A percentile compares a stretch with the other conserved stretches of the same genome.
These are phyloP conservation scores for Tinospora cordifolia DNA, from an alignment of 164 flowering plant genomes.

Conservation along the genomic window DNA sequence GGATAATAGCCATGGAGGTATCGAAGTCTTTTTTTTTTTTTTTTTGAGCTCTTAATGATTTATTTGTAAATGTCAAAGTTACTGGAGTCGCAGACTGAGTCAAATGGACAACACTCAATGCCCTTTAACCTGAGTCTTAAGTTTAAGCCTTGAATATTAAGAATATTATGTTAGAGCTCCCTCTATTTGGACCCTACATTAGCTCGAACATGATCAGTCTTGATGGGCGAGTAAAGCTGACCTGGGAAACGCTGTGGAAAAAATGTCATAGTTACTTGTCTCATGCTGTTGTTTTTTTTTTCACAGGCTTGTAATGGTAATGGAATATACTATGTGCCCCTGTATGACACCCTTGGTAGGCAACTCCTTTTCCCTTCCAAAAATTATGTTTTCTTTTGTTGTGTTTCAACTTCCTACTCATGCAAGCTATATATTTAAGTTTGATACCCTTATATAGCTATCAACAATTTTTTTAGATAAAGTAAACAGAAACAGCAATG, in stretches of 20 bases:
- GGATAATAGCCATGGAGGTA: slow-evolving; percentile 95
- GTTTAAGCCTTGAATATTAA: no score
- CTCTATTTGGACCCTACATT: no score
- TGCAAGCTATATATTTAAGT: neutral
- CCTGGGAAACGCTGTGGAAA: no score
- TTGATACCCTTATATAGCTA: neutral
- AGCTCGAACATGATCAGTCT: no score
- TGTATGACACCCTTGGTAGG: slow-evolving; percentile 87
- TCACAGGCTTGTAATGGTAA: slow-evolving; percentile 83
- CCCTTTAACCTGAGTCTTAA: no score
- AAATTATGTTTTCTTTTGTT: neutral
- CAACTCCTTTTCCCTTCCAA: neutral
- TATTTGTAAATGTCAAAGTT: neutral
- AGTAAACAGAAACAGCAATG: neutral
- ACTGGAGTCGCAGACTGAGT: no score
- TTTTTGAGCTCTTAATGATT: no score
- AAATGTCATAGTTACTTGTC: neutral
- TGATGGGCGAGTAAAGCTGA: no score
- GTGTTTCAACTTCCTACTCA: neutral
- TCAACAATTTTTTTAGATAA: neutral
- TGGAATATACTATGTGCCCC: slow-evolving; percentile 72
- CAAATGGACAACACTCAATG: no score
- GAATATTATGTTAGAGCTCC: no score
- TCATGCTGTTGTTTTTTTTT: slow-evolving; percentile 5
- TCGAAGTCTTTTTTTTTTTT: neutral